phyloP scores from a whole-genome alignment of 2,329 filamentous ascomycete genomes.

The Fusarium tupiense region DNA sequence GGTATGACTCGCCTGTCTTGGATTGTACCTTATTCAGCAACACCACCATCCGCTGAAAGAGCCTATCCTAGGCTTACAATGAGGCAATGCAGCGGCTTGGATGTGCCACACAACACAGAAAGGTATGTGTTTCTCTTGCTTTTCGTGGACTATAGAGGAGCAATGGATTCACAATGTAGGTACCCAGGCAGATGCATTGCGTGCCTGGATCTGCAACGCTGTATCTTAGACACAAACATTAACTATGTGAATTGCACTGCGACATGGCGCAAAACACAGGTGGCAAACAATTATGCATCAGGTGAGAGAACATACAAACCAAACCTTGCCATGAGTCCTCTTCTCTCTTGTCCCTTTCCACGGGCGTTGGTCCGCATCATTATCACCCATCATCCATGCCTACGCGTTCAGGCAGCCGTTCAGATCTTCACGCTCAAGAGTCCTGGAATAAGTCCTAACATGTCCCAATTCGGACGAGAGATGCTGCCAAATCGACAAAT shows the following conservation, averaged over 20 bases:
- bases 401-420: background rate
- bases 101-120: background rate
- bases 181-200: background rate
- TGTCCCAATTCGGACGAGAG: background rate
- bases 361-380: background rate
- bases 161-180: background rate
- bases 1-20: too few relatives aligned
- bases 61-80: background rate
- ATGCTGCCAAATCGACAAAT: background rate
- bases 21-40: background rate
- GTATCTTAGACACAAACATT: background rate
- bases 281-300: background rate
- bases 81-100: conserved; percentile 1
- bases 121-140: background rate
- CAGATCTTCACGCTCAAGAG: background rate
- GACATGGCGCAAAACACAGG: background rate
- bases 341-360: background rate
- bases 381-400: background rate
- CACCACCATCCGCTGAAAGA: background rate
- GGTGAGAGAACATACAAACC: background rate
- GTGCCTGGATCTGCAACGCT: background rate
- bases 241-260: background rate
- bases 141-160: background rate
- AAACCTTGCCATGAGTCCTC: background rate
- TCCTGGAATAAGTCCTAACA: background rate